A percentile compares a stretch with the other conserved stretches of the same genome.
phyloP scores from a whole-genome alignment of 257 asterid genomes.

The Penstemon newberryi region DNA sequence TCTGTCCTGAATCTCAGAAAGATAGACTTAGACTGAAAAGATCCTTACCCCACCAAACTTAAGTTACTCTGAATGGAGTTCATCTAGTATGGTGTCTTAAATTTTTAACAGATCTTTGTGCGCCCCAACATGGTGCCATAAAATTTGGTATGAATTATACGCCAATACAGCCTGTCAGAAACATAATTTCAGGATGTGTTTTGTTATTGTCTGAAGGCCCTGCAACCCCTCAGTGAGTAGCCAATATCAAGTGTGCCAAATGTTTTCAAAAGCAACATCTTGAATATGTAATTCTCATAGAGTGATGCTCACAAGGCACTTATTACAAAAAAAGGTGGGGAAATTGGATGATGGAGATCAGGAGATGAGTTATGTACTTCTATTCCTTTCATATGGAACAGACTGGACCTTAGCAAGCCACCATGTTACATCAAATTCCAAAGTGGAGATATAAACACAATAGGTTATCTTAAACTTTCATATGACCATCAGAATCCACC shows the following conservation, averaged over 20 bases:
- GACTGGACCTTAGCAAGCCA: not conserved
- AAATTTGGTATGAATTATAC: not conserved
- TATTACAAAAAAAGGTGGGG: no score
- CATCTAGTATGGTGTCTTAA: no score
- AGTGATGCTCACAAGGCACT: no score
- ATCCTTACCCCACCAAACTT: not conserved
- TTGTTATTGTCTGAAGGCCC: not conserved
- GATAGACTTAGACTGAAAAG: not conserved
- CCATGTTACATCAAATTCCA: not conserved
- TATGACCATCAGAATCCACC: not conserved
- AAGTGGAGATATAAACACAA: not conserved
- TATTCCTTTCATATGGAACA: not conserved
- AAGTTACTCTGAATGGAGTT: not conserved
- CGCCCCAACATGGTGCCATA: slow-evolving; percentile 2
- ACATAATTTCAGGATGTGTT: not conserved
- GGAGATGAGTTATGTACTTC: not conserved
- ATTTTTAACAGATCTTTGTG: not conserved
- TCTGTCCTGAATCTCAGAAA: not conserved
- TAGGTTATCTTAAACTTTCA: not conserved
- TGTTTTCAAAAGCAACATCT: not conserved
- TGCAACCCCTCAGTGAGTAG: not conserved
- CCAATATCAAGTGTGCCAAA: not conserved
- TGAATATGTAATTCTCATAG: no score
- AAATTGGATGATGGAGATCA: not conserved
- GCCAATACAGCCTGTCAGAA: not conserved